Evolutionary conservation across 192 early-diverging fungal genomes (phyloP).

Genomic region (Backusella tuberculispora): DNA sequence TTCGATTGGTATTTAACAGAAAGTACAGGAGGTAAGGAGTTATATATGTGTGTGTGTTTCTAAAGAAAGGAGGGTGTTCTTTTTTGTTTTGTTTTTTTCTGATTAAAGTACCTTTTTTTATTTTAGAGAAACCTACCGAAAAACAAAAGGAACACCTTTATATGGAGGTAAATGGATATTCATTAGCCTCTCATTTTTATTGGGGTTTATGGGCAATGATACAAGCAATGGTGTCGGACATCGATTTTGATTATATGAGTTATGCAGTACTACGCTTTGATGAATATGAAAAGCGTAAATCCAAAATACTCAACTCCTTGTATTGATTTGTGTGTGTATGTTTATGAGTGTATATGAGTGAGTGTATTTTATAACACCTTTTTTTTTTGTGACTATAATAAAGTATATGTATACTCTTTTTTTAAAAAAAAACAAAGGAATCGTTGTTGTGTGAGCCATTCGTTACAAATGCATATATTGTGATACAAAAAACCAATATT

Average conservation of each 20-base stretch:
- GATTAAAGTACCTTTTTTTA: conserved; percentile 9
- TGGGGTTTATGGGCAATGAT: conserved; percentile 85
- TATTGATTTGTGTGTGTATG: neutral
- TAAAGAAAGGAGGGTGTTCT: neutral
- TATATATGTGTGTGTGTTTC: too few species aligned
- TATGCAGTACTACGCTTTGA: conserved; percentile 82
- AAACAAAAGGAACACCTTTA: conserved; percentile 68
- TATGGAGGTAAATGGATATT: conserved; percentile 79
- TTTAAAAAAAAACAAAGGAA: too few species aligned
- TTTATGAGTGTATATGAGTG: neutral
- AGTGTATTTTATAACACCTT: too few species aligned
- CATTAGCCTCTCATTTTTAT: conserved; percentile 89
- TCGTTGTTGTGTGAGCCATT: too few species aligned
- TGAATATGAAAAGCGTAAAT: conserved; percentile 69
- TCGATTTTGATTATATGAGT: conserved; percentile 94
- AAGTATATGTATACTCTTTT: too few species aligned
- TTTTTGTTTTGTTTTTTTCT: conserved; percentile 9
- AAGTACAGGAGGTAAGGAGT: conserved; percentile 38
- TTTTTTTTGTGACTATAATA: too few species aligned
- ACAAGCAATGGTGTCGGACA: conserved; percentile 86
- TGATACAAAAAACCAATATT: too few species aligned
- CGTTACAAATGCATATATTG: too few species aligned
- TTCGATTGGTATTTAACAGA: conserved; percentile 70
- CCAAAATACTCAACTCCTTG: neutral
- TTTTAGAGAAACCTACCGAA: conserved; percentile 34